These are phyloP conservation scores for Sporobolomyces phaffii DNA, from an alignment of 768 basidiomycete genomes.

Conservation along the genomic window DNA sequence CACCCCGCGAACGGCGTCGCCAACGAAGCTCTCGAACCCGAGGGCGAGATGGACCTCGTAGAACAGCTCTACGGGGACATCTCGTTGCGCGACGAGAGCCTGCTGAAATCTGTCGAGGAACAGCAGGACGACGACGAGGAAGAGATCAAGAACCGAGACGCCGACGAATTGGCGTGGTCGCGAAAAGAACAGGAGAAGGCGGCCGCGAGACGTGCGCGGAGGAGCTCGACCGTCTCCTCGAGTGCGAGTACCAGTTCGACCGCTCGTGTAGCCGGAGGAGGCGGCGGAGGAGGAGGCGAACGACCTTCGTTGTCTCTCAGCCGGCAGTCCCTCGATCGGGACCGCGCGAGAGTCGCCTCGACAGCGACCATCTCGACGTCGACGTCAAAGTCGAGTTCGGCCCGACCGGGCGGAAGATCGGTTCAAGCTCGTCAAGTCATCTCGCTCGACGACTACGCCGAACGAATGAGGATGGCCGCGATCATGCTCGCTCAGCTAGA, in stretches of 20 bases:
- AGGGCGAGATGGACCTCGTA: slow-evolving; percentile 92
- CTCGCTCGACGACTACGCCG: slow-evolving; percentile 93
- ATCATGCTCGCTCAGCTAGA: slow-evolving; percentile 97
- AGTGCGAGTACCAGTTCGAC: background rate
- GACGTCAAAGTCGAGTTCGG: background rate
- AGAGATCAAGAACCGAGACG: slow-evolving; percentile 54
- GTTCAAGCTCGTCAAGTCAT: slow-evolving; percentile 49
- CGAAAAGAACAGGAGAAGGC: slow-evolving; percentile 25
- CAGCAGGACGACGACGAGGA: slow-evolving; percentile 44
- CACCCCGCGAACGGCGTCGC: no score
- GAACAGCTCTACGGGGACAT: slow-evolving; percentile 87
- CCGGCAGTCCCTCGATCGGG: no score
- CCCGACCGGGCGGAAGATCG: slow-evolving; percentile 16
- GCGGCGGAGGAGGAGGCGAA: no score
- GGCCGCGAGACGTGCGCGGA: background rate
- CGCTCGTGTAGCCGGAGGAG: background rate
- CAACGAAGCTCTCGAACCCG: slow-evolving; percentile 47
- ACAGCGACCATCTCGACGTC: background rate
- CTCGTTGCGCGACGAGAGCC: slow-evolving; percentile 60
- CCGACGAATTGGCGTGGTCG: slow-evolving; percentile 42
- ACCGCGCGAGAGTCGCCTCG: no score
- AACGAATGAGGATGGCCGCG: slow-evolving; percentile 95
- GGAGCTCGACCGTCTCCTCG: slow-evolving; percentile 17
- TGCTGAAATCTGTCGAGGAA: background rate
- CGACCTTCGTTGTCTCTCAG: background rate